Percentiles rank a stretch among this genome's conserved stretches.
These are phyloP conservation scores for Pseudevernia furfuracea DNA, from an alignment of 495 filamentous ascomycete species.

Conservation along the genomic window DNA sequence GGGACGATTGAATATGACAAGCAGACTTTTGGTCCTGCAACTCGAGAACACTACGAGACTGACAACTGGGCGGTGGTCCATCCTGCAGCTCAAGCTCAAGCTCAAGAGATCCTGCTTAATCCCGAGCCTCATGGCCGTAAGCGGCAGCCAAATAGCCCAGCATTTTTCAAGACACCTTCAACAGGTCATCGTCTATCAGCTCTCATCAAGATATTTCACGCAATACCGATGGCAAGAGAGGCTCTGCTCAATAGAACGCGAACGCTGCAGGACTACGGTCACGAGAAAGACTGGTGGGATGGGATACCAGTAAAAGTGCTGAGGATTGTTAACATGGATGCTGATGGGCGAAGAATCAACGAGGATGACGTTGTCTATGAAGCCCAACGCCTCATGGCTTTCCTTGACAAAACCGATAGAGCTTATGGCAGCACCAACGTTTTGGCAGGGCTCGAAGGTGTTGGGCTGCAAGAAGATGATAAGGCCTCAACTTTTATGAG, in stretches of 20 bases:
- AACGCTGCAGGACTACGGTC: conserved; percentile 54
- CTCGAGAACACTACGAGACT: conserved; percentile 62
- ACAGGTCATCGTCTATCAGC: conserved; percentile 54
- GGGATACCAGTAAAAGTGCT: conserved; percentile 55
- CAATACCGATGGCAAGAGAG: conserved; percentile 74
- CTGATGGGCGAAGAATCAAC: conserved; percentile 36
- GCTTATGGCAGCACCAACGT: conserved; percentile 72
- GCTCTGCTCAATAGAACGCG: conserved; percentile 52
- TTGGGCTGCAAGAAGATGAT: conserved; percentile 26
- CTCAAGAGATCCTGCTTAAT: conserved; percentile 53
- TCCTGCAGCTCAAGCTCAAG: conserved; percentile 40
- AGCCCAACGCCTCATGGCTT: conserved; percentile 74
- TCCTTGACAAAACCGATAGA: conserved; percentile 68
- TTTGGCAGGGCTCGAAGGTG: conserved; percentile 40
- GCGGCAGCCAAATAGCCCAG: conserved; percentile 50
- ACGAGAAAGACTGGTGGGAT: conserved; percentile 77
- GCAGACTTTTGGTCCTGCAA: conserved; percentile 63
- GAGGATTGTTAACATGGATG: conserved; percentile 46
- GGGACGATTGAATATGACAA: conserved; percentile 44
- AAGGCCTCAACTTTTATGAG: conserved; percentile 24
- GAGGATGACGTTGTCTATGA: conserved; percentile 45
- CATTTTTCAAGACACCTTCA: conserved; percentile 63
- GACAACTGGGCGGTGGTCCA: conserved; percentile 69
- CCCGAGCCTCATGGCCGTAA: conserved; percentile 55
- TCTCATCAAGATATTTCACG: conserved; percentile 70